Evolutionary conservation across 2,329 filamentous ascomycete species (phyloP).

Genomic region (Calonectria ilicicola): DNA sequence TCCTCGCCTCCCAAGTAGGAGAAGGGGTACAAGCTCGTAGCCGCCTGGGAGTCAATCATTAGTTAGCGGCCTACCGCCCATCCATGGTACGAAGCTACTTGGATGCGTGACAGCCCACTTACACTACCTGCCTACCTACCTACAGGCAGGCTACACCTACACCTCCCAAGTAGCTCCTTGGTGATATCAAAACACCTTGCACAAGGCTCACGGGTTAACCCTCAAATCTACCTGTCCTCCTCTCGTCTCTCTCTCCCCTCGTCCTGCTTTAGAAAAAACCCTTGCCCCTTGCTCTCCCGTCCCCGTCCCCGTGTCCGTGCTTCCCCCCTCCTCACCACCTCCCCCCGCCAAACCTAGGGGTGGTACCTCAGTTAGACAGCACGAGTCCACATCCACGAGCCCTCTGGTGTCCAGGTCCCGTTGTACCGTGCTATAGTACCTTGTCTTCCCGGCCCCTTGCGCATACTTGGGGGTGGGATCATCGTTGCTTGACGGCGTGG

Average conservation of each 20-base stretch:
- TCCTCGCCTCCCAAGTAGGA: constrained; percentile 7
- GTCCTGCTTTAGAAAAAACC: neutral
- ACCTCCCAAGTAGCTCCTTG: neutral
- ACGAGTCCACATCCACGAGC: constrained; percentile 1
- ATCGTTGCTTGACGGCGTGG: constrained; percentile 26
- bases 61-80: neutral
- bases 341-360: neutral
- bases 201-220: neutral
- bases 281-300: constrained; percentile 4
- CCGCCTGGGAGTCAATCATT: constrained; percentile 7
- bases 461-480: constrained; percentile 23
- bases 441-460: constrained; percentile 16
- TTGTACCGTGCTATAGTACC: constrained; percentile 10
- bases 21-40: neutral
- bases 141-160: too few species aligned
- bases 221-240: neutral
- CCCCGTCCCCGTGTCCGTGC: constrained; percentile 15
- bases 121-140: neutral
- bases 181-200: neutral
- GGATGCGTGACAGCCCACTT: neutral
- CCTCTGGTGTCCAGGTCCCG: constrained; percentile 5
- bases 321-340: neutral
- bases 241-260: neutral
- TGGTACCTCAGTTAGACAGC: constrained; percentile 11
- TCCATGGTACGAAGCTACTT: neutral